Evolutionary conservation across 306 rosid species (phyloP).

Genomic region (Quercus variabilis): DNA sequence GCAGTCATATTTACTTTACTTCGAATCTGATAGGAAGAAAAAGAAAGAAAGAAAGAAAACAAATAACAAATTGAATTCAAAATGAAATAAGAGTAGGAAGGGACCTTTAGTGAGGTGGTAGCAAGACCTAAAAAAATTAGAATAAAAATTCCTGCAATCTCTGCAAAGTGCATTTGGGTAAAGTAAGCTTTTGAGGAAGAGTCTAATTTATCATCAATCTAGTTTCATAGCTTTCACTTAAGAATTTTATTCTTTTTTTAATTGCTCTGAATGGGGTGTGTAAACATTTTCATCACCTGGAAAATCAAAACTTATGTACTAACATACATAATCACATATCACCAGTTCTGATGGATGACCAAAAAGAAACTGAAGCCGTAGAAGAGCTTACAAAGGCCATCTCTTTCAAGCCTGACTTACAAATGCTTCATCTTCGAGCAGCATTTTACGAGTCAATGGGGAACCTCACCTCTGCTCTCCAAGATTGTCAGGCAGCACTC

Average conservation of each 20-base stretch:
- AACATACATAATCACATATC: conserved; percentile 20
- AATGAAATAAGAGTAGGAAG: background rate
- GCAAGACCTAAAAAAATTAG: background rate
- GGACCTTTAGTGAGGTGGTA: background rate
- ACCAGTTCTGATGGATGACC: conserved; percentile 89
- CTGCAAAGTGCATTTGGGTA: background rate
- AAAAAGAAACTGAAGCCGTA: conserved; percentile 71
- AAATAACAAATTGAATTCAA: background rate
- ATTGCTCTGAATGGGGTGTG: background rate
- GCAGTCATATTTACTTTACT: background rate
- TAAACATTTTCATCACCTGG: background rate
- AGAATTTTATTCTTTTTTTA: background rate
- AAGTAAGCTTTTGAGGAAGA: background rate
- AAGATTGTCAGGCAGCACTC: conserved; percentile 79
- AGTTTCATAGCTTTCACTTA: background rate
- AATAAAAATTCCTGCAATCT: too few species aligned
- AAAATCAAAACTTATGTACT: conserved; percentile 20
- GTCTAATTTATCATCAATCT: background rate
- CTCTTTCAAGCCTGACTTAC: conserved; percentile 71
- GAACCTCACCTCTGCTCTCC: conserved; percentile 42
- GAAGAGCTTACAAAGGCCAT: conserved; percentile 73
- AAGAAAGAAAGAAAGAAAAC: too few species aligned
- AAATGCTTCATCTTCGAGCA: conserved; percentile 85
- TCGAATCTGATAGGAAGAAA: background rate
- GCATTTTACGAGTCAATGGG: conserved; percentile 79